A percentile compares a stretch with the other conserved stretches of the same genome.
These are phyloP conservation scores for Kandelia obovata DNA, from an alignment of 345 rosid species.

Conservation along the genomic window DNA sequence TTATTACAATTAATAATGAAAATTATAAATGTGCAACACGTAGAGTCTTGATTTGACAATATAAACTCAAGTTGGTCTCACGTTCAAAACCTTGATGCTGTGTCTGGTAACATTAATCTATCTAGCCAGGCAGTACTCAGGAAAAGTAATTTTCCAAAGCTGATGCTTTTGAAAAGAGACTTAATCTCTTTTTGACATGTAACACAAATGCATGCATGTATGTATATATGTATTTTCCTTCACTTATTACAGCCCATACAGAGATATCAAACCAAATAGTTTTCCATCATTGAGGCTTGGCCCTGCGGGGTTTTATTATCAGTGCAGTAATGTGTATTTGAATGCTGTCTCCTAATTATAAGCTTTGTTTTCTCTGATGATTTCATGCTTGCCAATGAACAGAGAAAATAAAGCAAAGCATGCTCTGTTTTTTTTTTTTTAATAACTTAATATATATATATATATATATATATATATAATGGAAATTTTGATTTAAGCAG, in stretches of 20 bases:
- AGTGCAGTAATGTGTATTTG: conserved; percentile 6
- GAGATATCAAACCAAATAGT: not conserved
- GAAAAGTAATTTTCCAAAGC: too few relatives aligned
- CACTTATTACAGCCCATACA: not conserved
- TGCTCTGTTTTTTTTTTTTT: not conserved
- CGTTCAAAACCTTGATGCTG: too few relatives aligned
- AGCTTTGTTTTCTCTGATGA: not conserved
- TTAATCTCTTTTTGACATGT: too few relatives aligned
- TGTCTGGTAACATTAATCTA: too few relatives aligned
- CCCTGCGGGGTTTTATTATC: not conserved
- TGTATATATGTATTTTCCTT: too few relatives aligned
- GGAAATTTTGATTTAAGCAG: not conserved
- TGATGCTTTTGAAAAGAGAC: too few relatives aligned
- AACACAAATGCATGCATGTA: too few relatives aligned
- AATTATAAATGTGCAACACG: too few relatives aligned
- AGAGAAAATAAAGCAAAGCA: conserved; percentile 1
- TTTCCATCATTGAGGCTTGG: conserved; percentile 6
- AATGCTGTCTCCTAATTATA: conserved; percentile 19
- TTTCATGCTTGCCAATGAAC: not conserved
- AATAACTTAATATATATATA: not conserved
- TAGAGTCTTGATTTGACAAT: too few relatives aligned
- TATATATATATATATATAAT: not conserved
- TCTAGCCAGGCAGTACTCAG: too few relatives aligned
- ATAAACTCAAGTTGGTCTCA: too few relatives aligned
- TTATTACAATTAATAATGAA: too few relatives aligned